Evolutionary conservation across 2,329 filamentous ascomycete species (phyloP).

Genomic region (Didymella lethalis): DNA sequence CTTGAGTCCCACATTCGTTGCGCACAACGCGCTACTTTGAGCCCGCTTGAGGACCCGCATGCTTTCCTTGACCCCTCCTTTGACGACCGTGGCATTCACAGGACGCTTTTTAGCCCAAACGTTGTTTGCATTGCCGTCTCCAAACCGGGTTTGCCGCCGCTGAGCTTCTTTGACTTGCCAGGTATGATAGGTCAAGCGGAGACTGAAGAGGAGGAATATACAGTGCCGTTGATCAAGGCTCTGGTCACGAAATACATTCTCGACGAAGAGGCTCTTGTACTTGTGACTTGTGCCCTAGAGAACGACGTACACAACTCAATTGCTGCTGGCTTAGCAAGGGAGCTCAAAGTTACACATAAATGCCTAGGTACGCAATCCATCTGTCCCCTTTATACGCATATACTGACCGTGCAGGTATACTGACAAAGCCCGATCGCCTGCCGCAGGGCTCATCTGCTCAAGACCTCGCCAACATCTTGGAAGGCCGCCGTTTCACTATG

Average conservation of each 20-base stretch:
- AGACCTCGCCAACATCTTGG: conserved; percentile 69
- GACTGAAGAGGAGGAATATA: conserved; percentile 53
- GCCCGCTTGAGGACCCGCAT: conserved; percentile 63
- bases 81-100: conserved; percentile 28
- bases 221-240: conserved; percentile 76
- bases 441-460: conserved; percentile 60
- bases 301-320: conserved; percentile 78
- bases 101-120: conserved; percentile 82
- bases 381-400: no score
- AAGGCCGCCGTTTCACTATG: conserved; percentile 67
- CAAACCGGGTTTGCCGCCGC: conserved; percentile 72
- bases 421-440: conserved; percentile 85
- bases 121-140: conserved; percentile 79
- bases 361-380: conserved; percentile 45
- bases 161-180: conserved; percentile 86
- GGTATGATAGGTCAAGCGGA: conserved; percentile 79
- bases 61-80: conserved; percentile 45
- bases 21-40: conserved; percentile 80
- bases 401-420: conserved; percentile 65
- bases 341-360: conserved; percentile 52
- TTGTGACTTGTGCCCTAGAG: conserved; percentile 81
- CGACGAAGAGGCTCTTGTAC: conserved; percentile 74
- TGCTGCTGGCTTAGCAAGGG: conserved; percentile 65
- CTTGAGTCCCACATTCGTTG: conserved; percentile 74
- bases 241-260: conserved; percentile 74